Evolutionary conservation across 768 basidiomycete genomes (phyloP), one percentile per base, ranked within the genome.

Genomic region (Podaxis sp.): DNA sequence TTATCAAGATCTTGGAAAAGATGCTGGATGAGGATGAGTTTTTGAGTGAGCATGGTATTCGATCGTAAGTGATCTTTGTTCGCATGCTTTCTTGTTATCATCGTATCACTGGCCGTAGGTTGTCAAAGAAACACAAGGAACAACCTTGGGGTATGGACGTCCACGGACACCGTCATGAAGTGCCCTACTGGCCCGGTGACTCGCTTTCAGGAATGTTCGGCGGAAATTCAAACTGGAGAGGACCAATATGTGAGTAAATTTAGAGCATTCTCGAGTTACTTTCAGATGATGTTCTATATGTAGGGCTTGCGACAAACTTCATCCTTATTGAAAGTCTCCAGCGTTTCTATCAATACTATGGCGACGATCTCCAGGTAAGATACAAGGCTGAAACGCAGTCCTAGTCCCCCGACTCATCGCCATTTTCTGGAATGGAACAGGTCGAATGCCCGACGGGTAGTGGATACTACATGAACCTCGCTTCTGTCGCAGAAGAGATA

Each of bases 21-120:
- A 98, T 99, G 97, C 76, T 99, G 58, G 93, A 99, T 71, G 97
- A 98, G 75, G 87, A 90, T 63, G 97, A 99, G 76, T 99, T 99
- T 77, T 80, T 99, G 67, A 93, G 93, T 67, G 95, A 96, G 68
- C 87, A 96, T 71, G 97, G 97, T 51, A 90, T 99, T 66, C 83
- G 97, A 80, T 99, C 96, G 91, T 96, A 66, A 72, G 94, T 84
- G 38, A 26, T 41, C 22, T 46, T 8, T 7, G 30, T 58, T 38
- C n/a, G 52, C 10, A 17, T 38, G 24, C 44, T 17, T 53, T 11
- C 3, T 49, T 5, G 24, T 8, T 36, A 22, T 38, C 24, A 46
- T 46, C 41, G 26, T 54, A 11, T 28, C 24, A 11, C 4, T 41
- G 49, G n/a, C 49, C 44, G 11, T 65, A 96, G 95, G 2, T 75